Percentiles rank a stretch among this genome's conserved stretches.
Conservation (phyloP, 805 yeast genomes). For the Ascoidea rubescens region DNA sequence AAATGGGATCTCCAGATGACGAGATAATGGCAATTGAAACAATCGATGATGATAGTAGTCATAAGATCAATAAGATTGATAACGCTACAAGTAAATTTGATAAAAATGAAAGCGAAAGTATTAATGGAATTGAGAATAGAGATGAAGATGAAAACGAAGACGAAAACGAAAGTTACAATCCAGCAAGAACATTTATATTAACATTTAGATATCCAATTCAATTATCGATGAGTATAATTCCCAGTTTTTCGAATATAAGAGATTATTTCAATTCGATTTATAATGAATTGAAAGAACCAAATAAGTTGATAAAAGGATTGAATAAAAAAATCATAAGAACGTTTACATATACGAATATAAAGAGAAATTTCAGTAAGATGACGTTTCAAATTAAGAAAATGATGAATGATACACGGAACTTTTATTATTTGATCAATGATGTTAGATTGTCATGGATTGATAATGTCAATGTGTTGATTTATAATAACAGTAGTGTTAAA, state of each 20-base stretch:
- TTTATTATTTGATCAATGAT: neutral
- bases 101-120: neutral
- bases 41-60: neutral
- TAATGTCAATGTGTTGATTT: too few relatives aligned
- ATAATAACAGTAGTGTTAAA: too few relatives aligned
- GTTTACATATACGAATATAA: neutral
- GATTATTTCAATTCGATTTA: neutral
- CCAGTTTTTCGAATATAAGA: neutral
- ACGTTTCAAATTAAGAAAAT: too few relatives aligned
- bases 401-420: neutral
- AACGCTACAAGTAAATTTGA: neutral
- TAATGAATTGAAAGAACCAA: neutral
- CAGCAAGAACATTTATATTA: neutral
- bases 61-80: too few relatives aligned
- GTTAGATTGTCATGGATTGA: neutral
- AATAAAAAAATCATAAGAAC: neutral
- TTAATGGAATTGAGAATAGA: neutral
- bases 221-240: neutral
- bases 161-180: neutral
- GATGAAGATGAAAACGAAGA: neutral
- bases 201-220: neutral
- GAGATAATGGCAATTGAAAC: too few relatives aligned
- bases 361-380: neutral
- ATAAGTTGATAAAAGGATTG: neutral
- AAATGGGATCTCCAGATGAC: too few relatives aligned